Base-by-base conservation (phyloP, 106 monocot genomes). In the Vanilla planifolia region DNA sequence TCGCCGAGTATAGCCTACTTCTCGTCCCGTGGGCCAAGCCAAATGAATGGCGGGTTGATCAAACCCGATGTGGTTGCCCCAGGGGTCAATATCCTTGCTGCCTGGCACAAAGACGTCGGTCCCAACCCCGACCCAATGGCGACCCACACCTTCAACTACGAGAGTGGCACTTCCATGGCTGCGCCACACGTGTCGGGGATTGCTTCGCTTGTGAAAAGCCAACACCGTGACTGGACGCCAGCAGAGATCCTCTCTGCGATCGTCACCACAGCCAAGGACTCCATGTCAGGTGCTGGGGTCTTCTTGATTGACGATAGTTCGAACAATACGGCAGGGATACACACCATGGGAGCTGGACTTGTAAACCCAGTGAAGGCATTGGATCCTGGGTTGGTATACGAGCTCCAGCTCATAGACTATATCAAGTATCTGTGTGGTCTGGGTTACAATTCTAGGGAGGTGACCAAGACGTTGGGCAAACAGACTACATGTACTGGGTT, bases 321-420 rank as follows among this genome's bases (percentile, higher is more conserved):
- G 20, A 22, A 51, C 26, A 25, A 26, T 8, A 28, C 28, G 8
- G 51, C 51, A 13, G 24, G 26, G 51, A 6, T 37, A 6, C 10
- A 37, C 37, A 37, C 37, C 37, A 37, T 37, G 37, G 80, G 80
- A 17, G 72, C 63, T 2, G 82, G 82, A 7, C 73, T 67, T 29
- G 43, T 78, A 22, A 73, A 78, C 55, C 82, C 77, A 5, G 47
- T 59, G 46, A 63, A 22, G 16, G 82, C 77, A 6, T 66, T 70
- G 70, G 78, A 82, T 43, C 82, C 82, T 2, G 40, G 36, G 23
- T 41, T 42, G 4, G 29, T 67, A 25, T 55, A 39, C 23, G 27
- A 27, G 3, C 40, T 67, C 40, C n/a, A n/a, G n/a, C 6, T 17
- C 22, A 27, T 26, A 9, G 32, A 57, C 5, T 68, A 22, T 45